phyloP scores from a whole-genome alignment of 805 yeast species.

The Kuraishia molischiana region DNA sequence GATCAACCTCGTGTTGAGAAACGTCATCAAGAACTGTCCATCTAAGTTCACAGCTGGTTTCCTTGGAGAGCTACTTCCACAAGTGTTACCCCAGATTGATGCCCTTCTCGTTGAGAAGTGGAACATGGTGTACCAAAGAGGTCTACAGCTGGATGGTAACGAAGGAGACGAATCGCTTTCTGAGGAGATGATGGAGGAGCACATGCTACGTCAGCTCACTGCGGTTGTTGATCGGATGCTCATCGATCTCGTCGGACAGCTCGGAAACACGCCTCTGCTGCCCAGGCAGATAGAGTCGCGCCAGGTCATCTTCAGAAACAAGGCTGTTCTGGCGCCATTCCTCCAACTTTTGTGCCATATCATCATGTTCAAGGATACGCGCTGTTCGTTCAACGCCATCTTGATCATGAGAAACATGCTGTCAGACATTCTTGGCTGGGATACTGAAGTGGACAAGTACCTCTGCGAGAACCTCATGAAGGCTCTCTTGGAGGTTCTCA shows the following conservation, averaged over 20 bases:
- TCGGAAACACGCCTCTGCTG: slow-evolving; percentile 33
- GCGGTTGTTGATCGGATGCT: slow-evolving; percentile 82
- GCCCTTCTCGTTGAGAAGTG: slow-evolving; percentile 65
- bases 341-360: slow-evolving; percentile 67
- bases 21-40: slow-evolving; percentile 86
- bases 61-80: slow-evolving; percentile 72
- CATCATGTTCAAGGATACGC: slow-evolving; percentile 76
- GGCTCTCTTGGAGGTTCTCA: slow-evolving; percentile 55
- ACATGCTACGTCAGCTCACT: slow-evolving; percentile 83
- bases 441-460: slow-evolving; percentile 67
- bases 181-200: slow-evolving; percentile 99
- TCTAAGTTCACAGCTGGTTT: slow-evolving; percentile 53
- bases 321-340: slow-evolving; percentile 67
- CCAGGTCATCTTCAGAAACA: slow-evolving; percentile 52
- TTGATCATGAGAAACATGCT: slow-evolving; percentile 68
- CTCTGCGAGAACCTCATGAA: slow-evolving; percentile 59
- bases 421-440: slow-evolving; percentile 56
- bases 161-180: slow-evolving; percentile 57
- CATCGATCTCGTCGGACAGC: slow-evolving; percentile 83
- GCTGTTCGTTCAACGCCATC: slow-evolving; percentile 87
- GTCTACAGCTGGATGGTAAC: slow-evolving; percentile 42
- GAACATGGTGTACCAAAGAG: slow-evolving; percentile 54
- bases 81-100: slow-evolving; percentile 63
- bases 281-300: slow-evolving; percentile 61
- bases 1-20: slow-evolving; percentile 81